phyloP scores from a whole-genome alignment of 768 basidiomycete species.

The Hemileccinum rubropunctum region DNA sequence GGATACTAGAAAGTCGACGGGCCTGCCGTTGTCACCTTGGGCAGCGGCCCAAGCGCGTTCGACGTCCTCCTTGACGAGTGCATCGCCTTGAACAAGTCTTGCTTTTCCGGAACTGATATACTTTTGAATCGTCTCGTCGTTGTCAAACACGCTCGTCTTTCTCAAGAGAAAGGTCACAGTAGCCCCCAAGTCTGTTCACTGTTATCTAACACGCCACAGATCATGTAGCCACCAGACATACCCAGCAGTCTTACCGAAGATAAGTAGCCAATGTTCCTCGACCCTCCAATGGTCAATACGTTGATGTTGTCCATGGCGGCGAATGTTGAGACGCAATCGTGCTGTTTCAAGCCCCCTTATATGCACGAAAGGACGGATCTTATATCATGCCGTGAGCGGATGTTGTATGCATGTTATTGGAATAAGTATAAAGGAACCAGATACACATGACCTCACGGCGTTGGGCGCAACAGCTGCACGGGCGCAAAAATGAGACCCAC shows the following conservation, averaged over 20 bases:
- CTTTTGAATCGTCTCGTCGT: constrained; percentile 49
- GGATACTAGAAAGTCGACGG: constrained; percentile 57
- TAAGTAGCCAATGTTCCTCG: constrained; percentile 55
- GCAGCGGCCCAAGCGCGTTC: constrained; percentile 48
- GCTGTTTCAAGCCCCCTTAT: constrained; percentile 2
- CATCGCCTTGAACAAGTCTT: constrained; percentile 58
- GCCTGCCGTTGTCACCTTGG: constrained; percentile 23
- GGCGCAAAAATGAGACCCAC: no score
- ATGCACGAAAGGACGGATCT: not conserved
- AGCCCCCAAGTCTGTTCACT: constrained; percentile 47
- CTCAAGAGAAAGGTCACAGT: constrained; percentile 66
- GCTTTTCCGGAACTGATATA: constrained; percentile 52
- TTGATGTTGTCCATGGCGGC: constrained; percentile 19
- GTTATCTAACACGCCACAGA: not conserved
- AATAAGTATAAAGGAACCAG: no score
- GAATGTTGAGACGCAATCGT: not conserved
- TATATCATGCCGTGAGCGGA: constrained; percentile 6
- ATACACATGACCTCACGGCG: constrained; percentile 1
- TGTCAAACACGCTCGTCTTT: constrained; percentile 48
- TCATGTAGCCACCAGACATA: constrained; percentile 17
- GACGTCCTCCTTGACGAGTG: constrained; percentile 50
- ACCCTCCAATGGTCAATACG: constrained; percentile 49
- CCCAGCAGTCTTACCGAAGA: constrained; percentile 48
- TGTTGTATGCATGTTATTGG: not conserved
- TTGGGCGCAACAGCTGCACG: no score